phyloP scores from a whole-genome alignment of 805 yeast species.

The Candida insectalens region DNA sequence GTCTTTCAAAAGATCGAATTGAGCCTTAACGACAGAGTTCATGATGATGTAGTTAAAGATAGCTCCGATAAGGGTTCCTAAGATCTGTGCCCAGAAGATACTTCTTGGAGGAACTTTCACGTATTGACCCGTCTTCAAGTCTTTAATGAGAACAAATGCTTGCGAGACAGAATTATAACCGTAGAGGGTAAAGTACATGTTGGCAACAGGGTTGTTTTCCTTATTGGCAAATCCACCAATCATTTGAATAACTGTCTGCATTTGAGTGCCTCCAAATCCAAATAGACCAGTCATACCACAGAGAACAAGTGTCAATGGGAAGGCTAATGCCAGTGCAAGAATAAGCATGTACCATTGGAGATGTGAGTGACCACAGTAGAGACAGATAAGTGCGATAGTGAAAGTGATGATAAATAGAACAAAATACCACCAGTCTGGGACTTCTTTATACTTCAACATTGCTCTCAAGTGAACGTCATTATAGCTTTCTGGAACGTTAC shows the following conservation, averaged over 20 bases:
- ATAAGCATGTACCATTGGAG: conserved; percentile 38
- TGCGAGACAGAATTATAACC: conserved; percentile 45
- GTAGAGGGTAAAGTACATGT: conserved; percentile 49
- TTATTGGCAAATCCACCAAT: conserved; percentile 31
- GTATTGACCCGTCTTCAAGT: conserved; percentile 55
- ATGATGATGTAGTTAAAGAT: conserved; percentile 19
- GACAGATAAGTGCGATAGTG: conserved; percentile 16
- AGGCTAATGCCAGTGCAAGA: conserved; percentile 41
- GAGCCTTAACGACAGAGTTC: conserved; percentile 23
- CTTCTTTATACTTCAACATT: conserved; percentile 51
- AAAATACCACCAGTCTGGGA: conserved; percentile 65
- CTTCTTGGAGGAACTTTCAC: conserved; percentile 53
- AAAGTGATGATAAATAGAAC: conserved; percentile 26
- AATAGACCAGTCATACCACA: conserved; percentile 52
- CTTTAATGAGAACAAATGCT: conserved; percentile 41
- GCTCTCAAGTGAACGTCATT: conserved; percentile 29
- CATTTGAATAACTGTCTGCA: conserved; percentile 17
- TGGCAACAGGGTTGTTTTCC: conserved; percentile 41
- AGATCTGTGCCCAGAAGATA: conserved; percentile 39
- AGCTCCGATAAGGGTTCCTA: conserved; percentile 25
- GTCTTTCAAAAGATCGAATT: conserved; percentile 18
- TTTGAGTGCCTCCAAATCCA: conserved; percentile 27
- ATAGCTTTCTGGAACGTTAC: conserved; percentile 10
- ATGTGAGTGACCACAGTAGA: conserved; percentile 42
- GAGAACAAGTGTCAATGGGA: conserved; percentile 46